Percentiles rank a stretch among this genome's conserved stretches.
Evolutionary conservation across 129 eudicot genomes (phyloP).

Genomic region (Helianthus tuberosus): DNA sequence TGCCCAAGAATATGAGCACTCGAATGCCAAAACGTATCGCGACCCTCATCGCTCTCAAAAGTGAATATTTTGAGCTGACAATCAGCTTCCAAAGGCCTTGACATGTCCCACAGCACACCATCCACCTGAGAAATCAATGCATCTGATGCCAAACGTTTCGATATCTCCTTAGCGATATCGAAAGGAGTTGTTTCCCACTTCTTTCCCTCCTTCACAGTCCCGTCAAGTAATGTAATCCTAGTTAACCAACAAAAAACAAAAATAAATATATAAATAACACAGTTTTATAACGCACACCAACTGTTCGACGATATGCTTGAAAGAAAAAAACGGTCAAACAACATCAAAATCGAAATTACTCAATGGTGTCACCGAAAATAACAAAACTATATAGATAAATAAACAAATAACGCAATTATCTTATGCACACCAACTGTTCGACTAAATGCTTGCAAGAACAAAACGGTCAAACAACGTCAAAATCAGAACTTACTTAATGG

Average conservation of each 20-base stretch:
- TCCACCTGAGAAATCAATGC: slow-evolving; percentile 79
- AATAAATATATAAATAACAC: not conserved
- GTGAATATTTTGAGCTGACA: slow-evolving; percentile 66
- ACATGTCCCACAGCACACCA: slow-evolving; percentile 90
- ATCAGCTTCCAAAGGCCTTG: slow-evolving; percentile 80
- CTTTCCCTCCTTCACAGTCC: slow-evolving; percentile 79
- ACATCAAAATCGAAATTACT: slow-evolving; percentile 34
- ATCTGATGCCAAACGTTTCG: slow-evolving; percentile 67
- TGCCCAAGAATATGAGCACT: slow-evolving; percentile 97
- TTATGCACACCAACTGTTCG: not conserved
- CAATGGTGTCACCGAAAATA: slow-evolving; percentile 41
- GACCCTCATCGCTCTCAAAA: slow-evolving; percentile 69
- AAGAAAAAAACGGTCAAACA: not conserved
- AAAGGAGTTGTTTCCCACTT: slow-evolving; percentile 82
- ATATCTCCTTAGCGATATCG: slow-evolving; percentile 73
- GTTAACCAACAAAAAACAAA: not conserved
- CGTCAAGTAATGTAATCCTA: slow-evolving; percentile 81
- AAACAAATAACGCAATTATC: not conserved
- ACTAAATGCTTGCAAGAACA: not conserved
- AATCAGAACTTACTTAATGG: slow-evolving; percentile 50
- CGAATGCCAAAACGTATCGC: slow-evolving; percentile 96
- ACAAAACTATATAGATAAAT: no score
- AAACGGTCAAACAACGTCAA: not conserved
- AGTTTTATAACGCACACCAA: not conserved
- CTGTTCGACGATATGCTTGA: not conserved